Percentiles rank a stretch among this genome's conserved stretches.
These are phyloP conservation scores for Penicillium sp. DNA, from an alignment of 2,329 filamentous ascomycete genomes.

Conservation along the genomic window DNA sequence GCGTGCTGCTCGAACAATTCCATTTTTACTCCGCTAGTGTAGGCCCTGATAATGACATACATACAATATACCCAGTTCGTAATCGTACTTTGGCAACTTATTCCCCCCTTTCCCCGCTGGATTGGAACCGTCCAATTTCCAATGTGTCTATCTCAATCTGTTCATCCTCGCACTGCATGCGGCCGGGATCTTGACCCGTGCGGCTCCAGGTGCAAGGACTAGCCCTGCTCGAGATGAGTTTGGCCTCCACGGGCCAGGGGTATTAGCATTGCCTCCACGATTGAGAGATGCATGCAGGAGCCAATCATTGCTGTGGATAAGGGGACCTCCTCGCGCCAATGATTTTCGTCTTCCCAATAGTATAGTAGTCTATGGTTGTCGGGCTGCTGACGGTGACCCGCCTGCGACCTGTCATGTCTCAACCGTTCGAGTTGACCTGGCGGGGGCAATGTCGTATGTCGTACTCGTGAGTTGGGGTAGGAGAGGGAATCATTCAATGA, in stretches of 20 bases:
- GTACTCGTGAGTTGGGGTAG: not conserved
- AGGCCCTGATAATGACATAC: not conserved
- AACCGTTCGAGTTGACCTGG: constrained; percentile 18
- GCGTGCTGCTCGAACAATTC: not conserved
- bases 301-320: constrained; percentile 19
- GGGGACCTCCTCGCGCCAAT: constrained; percentile 14
- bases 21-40: not conserved
- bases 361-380: constrained; percentile 24
- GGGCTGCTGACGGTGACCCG: constrained; percentile 23
- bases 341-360: constrained; percentile 27
- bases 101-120: not conserved
- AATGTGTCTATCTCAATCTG: not conserved
- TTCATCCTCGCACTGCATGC: constrained; percentile 10
- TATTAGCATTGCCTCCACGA: not conserved
- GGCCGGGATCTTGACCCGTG: constrained; percentile 14
- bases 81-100: not conserved
- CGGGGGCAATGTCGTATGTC: constrained; percentile 8
- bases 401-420: constrained; percentile 32
- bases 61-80: not conserved
- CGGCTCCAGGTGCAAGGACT: constrained; percentile 23
- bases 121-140: constrained; percentile 7
- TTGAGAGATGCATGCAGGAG: not conserved
- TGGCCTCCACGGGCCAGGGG: constrained; percentile 13
- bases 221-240: constrained; percentile 9
- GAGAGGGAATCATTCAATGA: not conserved